Evolutionary conservation across 2,329 filamentous ascomycete species (phyloP), one percentile per base, ranked within the genome.

Genomic region (Stylonectria norvegica): DNA sequence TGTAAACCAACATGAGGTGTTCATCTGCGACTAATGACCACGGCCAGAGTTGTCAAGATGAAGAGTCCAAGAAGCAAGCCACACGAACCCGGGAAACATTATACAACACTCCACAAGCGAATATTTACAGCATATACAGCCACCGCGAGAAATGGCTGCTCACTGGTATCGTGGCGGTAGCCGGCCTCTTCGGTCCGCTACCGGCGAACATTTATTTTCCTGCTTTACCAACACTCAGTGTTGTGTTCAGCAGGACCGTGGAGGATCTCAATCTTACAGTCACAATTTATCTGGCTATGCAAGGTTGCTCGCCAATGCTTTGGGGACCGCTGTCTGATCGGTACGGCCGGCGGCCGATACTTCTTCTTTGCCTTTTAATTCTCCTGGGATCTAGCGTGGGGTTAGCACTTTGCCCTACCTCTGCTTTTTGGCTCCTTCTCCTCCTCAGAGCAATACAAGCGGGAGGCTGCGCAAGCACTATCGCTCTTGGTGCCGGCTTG

Each of bases 191-290:
- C 34, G 62, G 61, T 17, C 60, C 60, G 12, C 36, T 64, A 20
- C 61, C 61, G 0, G 60, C 61, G 18, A 64, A 62, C 45, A 63
- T 64, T 17, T 64, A 63, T 33, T 59, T 63, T 19, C 61, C 60
- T 2, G 59, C 59, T 4, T 56, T 64, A 3, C 60, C 59, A 1
- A 52, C 50, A 5, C 38, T 64, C 6, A 42, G 57, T 3, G 29
- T 35, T 0, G 60, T 50, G n/a, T 63, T 64, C 28, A 34, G 52
- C 5, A 36, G 48, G 34, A 60, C 59, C 1, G 53, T 55, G 4
- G 61, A 61, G 22, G 40, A 42, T 4, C 45, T 64, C n/a, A 63
- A 64, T 40, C 48, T 56, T 34, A 60, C 59, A 1, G 60, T 64
- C 1, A 64, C 62, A 0, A 55, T 53, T 0, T 65, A 64, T 17